A percentile compares a stretch with the other conserved stretches of the same genome.
Evolutionary conservation across 164 flowering plant genomes (phyloP).

Genomic region (Litsea cubeba): DNA sequence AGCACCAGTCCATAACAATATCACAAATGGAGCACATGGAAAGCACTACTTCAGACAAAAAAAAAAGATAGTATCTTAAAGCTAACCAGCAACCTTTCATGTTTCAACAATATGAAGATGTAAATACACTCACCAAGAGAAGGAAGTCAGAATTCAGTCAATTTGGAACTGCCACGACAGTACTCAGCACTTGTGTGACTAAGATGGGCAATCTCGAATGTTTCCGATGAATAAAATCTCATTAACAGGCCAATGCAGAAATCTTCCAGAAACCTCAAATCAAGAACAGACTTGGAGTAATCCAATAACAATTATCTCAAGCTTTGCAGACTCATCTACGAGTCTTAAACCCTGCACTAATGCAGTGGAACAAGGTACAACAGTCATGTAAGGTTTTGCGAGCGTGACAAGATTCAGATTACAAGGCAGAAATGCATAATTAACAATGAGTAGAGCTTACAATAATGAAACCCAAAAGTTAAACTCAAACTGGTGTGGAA

Average conservation of each 20-base stretch:
- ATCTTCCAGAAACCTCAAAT: slow-evolving; percentile 1
- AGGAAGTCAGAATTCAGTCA: neutral
- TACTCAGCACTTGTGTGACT: neutral
- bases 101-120: neutral
- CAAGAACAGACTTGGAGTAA: neutral
- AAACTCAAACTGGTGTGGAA: neutral
- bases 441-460: neutral
- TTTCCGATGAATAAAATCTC: neutral
- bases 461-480: neutral
- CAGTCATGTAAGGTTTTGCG: neutral
- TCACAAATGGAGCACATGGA: no score
- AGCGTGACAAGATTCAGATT: neutral
- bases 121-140: slow-evolving; percentile 1
- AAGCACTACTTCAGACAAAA: neutral
- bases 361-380: neutral
- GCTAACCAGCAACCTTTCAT: neutral
- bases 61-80: neutral
- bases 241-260: neutral
- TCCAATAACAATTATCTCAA: neutral
- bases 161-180: neutral
- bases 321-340: neutral
- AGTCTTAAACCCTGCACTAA: slow-evolving; percentile 2
- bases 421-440: neutral
- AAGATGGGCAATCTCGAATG: neutral
- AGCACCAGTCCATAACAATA: no score